These are phyloP conservation scores for Sclerotinia spermophila DNA, from an alignment of 2,329 filamentous ascomycete genomes.

Conservation along the genomic window DNA sequence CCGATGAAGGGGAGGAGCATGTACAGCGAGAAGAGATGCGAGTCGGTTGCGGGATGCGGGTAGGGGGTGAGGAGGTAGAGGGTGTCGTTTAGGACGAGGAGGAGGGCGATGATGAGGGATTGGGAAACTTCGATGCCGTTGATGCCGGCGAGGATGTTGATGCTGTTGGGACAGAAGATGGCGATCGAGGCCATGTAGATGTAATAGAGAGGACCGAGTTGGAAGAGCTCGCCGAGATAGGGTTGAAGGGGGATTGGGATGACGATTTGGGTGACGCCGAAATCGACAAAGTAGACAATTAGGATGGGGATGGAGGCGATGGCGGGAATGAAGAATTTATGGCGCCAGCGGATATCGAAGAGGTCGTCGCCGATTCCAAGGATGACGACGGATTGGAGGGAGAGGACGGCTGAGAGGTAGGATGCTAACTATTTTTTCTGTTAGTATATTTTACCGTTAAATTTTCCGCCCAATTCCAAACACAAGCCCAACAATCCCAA, in stretches of 20 bases:
- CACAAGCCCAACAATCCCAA: neutral
- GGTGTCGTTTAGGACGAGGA: slow-evolving; percentile 81
- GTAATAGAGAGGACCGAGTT: slow-evolving; percentile 84
- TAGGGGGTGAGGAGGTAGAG: slow-evolving; percentile 82
- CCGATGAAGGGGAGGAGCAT: slow-evolving; percentile 91
- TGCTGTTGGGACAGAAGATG: slow-evolving; percentile 97
- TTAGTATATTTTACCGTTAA: slow-evolving; percentile 1
- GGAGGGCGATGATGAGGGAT: slow-evolving; percentile 80
- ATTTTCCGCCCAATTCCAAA: neutral
- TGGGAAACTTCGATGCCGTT: slow-evolving; percentile 97
- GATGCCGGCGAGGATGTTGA: slow-evolving; percentile 99
- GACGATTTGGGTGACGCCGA: slow-evolving; percentile 93
- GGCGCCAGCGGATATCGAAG: slow-evolving; percentile 97
- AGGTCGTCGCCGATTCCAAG: slow-evolving; percentile 93
- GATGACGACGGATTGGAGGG: slow-evolving; percentile 84
- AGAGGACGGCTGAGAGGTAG: slow-evolving; percentile 90
- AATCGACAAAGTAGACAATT: slow-evolving; percentile 97
- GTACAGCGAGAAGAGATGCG: slow-evolving; percentile 93
- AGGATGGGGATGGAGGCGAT: slow-evolving; percentile 91
- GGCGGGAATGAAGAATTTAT: slow-evolving; percentile 97
- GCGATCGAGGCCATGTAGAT: slow-evolving; percentile 93
- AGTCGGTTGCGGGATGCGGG: slow-evolving; percentile 91
- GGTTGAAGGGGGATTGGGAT: slow-evolving; percentile 81
- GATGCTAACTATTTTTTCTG: slow-evolving; percentile 67
- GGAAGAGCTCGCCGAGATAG: slow-evolving; percentile 74